Percentiles rank a stretch among this genome's conserved stretches.
phyloP scores from a whole-genome alignment of 2,329 filamentous ascomycete genomes.

The Bimuria novae-zelandiae region DNA sequence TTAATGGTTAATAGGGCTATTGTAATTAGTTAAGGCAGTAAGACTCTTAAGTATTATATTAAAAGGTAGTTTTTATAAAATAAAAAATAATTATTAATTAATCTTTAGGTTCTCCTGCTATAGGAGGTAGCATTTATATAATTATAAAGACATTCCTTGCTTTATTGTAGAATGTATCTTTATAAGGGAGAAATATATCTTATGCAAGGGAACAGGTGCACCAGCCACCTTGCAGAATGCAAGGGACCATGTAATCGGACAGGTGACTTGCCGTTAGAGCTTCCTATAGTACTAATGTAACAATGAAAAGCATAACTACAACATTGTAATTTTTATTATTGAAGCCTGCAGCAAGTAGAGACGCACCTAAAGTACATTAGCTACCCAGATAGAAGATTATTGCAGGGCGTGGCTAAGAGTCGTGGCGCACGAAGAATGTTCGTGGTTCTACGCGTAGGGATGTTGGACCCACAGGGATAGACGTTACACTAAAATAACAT shows the following conservation, averaged over 20 bases:
- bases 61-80: no score
- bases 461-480: neutral
- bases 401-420: no score
- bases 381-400: neutral
- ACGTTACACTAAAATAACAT: no score
- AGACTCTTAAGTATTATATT: no score
- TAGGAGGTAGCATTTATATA: neutral
- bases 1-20: no score
- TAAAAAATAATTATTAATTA: no score
- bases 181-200: no score
- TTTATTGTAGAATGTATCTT: no score
- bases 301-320: neutral
- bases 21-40: no score
- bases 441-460: no score
- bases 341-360: neutral
- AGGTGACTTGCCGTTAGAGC: neutral
- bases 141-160: neutral
- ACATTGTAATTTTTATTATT: neutral
- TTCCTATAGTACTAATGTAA: neutral
- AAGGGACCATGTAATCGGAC: neutral
- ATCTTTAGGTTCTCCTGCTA: neutral
- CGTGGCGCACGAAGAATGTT: neutral
- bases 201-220: no score
- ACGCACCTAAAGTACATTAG: neutral
- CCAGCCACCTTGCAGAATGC: no score